These are phyloP conservation scores for Stygiomarasmius scandens DNA, from an alignment of 1,284 basidiomycete genomes.

Conservation along the genomic window DNA sequence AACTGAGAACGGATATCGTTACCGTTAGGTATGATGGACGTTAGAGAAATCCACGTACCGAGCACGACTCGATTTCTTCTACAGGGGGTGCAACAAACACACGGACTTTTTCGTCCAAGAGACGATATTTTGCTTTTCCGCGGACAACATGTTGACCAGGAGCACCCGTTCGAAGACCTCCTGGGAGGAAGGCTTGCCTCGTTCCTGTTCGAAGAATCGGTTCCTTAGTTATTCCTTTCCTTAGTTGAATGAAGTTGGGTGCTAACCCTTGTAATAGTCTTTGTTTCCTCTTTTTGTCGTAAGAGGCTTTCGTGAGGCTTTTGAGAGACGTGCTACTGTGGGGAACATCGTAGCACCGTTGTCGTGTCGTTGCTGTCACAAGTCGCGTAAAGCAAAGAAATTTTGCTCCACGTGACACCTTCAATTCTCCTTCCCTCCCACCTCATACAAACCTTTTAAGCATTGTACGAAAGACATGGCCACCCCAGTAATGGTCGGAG, in stretches of 20 bases:
- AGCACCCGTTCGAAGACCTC: slow-evolving; percentile 85
- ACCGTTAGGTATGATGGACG: no score
- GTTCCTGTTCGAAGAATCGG: slow-evolving; percentile 62
- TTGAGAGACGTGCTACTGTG: slow-evolving; percentile 66
- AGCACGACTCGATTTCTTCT: slow-evolving; percentile 61
- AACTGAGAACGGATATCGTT: no score
- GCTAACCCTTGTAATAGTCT: slow-evolving; percentile 95
- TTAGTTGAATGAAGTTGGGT: no score
- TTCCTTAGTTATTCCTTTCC: no score
- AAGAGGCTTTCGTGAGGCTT: slow-evolving; percentile 79
- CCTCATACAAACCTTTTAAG: not conserved
- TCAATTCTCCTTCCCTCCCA: not conserved
- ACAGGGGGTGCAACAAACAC: slow-evolving; percentile 82
- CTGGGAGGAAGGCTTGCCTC: slow-evolving; percentile 78
- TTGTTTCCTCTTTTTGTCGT: slow-evolving; percentile 89
- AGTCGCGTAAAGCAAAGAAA: not conserved
- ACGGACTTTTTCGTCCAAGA: slow-evolving; percentile 81
- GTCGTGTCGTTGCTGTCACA: not conserved
- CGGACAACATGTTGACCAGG: slow-evolving; percentile 80
- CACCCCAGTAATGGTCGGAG: slow-evolving; percentile 76
- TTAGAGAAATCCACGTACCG: slow-evolving; percentile 62
- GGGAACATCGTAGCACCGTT: slow-evolving; percentile 54
- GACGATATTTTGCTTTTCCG: slow-evolving; percentile 76
- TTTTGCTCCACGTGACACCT: not conserved
- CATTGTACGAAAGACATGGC: slow-evolving; percentile 47